Percentiles rank a stretch among this genome's conserved stretches.
phyloP scores from a whole-genome alignment of 1,284 basidiomycete genomes.

The Stygiomarasmius scandens region DNA sequence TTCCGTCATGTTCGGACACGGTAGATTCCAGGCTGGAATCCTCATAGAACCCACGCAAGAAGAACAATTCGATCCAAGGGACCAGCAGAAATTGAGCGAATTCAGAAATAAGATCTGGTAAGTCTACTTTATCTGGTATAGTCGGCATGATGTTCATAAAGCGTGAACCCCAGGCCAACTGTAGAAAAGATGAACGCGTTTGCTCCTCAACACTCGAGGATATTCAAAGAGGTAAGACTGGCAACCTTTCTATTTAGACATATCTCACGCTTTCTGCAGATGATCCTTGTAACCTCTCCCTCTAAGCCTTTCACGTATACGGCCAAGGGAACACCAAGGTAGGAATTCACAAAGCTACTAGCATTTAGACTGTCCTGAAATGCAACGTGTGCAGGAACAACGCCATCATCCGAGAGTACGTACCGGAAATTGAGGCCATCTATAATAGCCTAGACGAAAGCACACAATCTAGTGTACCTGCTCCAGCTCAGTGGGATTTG shows the following conservation, averaged over 20 bases:
- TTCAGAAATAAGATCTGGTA: constrained; percentile 31
- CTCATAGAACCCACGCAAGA: constrained; percentile 32
- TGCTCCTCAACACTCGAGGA: constrained; percentile 41
- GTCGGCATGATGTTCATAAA: background rate
- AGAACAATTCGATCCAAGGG: background rate
- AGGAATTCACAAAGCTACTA: background rate
- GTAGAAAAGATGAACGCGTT: constrained; percentile 41
- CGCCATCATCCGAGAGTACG: constrained; percentile 30
- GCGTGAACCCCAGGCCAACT: constrained; percentile 34
- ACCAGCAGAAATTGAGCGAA: constrained; percentile 19
- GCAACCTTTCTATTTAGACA: too few species aligned
- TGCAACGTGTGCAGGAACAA: constrained; percentile 33
- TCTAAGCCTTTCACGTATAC: background rate
- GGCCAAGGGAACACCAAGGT: background rate
- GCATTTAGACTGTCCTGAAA: background rate
- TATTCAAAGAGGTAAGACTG: constrained; percentile 39
- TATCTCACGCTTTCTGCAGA: too few species aligned
- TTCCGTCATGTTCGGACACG: constrained; percentile 34
- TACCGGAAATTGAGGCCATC: constrained; percentile 37
- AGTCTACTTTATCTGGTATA: background rate
- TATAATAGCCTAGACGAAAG: constrained; percentile 19
- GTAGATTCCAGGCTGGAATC: constrained; percentile 32
- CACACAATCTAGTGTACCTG: background rate
- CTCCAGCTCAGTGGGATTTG: background rate
- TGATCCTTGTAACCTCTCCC: background rate